Evolutionary conservation across 2,329 filamentous ascomycete genomes (phyloP).

Genomic region (Coniochaeta sp.): DNA sequence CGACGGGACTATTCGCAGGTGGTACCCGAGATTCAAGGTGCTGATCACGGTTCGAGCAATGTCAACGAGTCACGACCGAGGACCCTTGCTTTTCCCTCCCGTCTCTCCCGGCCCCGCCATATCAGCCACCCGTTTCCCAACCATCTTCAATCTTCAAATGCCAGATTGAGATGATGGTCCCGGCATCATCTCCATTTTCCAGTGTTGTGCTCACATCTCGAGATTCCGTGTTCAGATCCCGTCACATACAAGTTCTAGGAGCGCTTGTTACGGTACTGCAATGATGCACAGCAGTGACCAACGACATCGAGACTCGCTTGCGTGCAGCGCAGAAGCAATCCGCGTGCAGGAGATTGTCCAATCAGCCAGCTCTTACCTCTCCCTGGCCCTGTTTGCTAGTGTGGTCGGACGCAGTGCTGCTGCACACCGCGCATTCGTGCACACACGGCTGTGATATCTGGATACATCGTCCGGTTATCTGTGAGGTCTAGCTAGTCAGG

Average conservation of each 20-base stretch:
- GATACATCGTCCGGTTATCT: too few species aligned
- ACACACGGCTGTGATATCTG: too few species aligned
- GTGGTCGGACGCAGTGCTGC: background rate
- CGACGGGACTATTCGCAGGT: too few species aligned
- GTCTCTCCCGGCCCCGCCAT: background rate
- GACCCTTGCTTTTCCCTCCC: background rate
- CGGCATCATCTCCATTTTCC: background rate
- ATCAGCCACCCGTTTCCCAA: background rate
- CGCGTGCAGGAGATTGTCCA: too few species aligned
- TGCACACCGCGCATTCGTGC: background rate
- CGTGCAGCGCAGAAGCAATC: too few species aligned
- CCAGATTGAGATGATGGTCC: background rate
- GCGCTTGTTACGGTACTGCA: background rate
- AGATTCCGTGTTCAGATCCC: background rate
- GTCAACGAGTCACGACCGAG: background rate
- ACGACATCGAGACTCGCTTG: background rate
- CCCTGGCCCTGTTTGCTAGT: background rate
- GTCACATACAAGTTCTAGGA: background rate
- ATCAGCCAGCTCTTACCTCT: background rate
- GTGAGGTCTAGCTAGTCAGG: too few species aligned
- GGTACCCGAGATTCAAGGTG: too few species aligned
- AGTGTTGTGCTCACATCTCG: background rate
- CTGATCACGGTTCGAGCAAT: too few species aligned
- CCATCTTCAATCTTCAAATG: background rate
- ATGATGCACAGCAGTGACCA: background rate